These are phyloP conservation scores for Chytridium lagenaria DNA, from an alignment of 371 early-diverging fungal species.

Conservation along the genomic window DNA sequence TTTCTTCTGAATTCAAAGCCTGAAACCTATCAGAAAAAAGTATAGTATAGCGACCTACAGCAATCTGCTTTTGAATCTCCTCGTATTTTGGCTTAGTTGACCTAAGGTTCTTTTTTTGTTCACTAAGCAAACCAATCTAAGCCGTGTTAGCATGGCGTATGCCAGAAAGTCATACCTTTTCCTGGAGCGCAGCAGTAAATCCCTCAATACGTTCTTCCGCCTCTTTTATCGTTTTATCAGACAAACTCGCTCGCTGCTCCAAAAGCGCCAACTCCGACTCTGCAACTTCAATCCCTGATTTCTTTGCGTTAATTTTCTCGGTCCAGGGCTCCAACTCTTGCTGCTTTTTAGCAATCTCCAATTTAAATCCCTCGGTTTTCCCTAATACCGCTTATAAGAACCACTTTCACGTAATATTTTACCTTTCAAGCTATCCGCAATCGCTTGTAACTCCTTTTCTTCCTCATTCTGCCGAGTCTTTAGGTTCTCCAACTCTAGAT, in stretches of 20 bases:
- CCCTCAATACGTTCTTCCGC: slow-evolving; percentile 66
- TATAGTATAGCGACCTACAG: slow-evolving; percentile 12
- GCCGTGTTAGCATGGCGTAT: no score
- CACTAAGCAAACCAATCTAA: neutral
- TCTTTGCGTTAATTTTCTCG: slow-evolving; percentile 43
- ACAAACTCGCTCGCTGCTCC: neutral
- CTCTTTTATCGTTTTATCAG: slow-evolving; percentile 40
- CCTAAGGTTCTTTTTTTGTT: neutral
- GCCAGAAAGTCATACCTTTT: no score
- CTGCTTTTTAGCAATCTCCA: slow-evolving; percentile 46
- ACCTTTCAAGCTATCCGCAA: slow-evolving; percentile 80
- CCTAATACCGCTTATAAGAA: neutral
- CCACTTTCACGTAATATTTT: neutral
- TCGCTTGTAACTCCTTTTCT: slow-evolving; percentile 75
- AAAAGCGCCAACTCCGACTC: slow-evolving; percentile 69
- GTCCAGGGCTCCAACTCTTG: slow-evolving; percentile 45
- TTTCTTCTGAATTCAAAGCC: slow-evolving; percentile 15
- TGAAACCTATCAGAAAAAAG: neutral
- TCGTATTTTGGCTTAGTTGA: neutral
- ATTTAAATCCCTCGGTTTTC: slow-evolving; percentile 45
- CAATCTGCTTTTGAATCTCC: slow-evolving; percentile 7
- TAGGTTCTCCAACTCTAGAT: slow-evolving; percentile 64
- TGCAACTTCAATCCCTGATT: slow-evolving; percentile 64
- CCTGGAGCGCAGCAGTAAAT: slow-evolving; percentile 34
- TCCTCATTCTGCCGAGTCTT: slow-evolving; percentile 69